Percentiles rank a stretch among this genome's conserved stretches.
Evolutionary conservation across 257 asterid genomes (phyloP).

Genomic region (Nicotiana knightiana): DNA sequence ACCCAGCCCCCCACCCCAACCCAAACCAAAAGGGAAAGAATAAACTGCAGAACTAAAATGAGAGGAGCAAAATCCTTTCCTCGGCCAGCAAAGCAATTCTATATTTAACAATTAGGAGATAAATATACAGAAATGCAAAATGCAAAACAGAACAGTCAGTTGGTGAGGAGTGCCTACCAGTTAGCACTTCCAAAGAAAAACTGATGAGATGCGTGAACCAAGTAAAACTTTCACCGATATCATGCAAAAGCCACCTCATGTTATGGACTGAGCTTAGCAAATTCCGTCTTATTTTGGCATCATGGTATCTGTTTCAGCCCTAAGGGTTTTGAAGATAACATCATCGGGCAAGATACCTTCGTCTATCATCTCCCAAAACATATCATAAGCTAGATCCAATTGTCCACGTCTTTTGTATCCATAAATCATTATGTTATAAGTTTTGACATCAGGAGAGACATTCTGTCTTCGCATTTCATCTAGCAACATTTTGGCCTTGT

Average conservation of each 20-base stretch:
- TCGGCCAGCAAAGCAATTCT: not conserved
- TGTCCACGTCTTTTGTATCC: slow-evolving; percentile 36
- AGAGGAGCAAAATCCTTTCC: not conserved
- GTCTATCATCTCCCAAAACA: slow-evolving; percentile 26
- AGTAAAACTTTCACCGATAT: not conserved
- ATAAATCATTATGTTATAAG: slow-evolving; percentile 34
- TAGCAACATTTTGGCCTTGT: slow-evolving; percentile 24
- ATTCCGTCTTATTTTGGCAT: not conserved
- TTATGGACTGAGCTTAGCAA: not conserved
- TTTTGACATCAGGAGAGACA: slow-evolving; percentile 34
- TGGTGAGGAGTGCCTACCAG: not conserved
- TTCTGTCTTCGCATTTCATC: slow-evolving; percentile 33
- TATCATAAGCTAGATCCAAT: slow-evolving; percentile 23
- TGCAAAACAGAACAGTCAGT: not conserved
- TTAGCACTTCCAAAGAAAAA: not conserved
- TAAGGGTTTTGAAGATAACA: slow-evolving; percentile 15
- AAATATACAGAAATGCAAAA: not conserved
- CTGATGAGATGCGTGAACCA: slow-evolving; percentile 18
- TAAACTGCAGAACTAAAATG: not conserved
- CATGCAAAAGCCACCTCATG: not conserved
- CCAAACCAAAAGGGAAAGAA: not conserved
- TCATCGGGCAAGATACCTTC: slow-evolving; percentile 26
- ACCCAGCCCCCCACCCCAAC: not conserved
- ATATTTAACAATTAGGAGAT: not conserved
- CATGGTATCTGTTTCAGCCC: not conserved